Base-by-base conservation (phyloP, 257 asterid genomes). In the Verbascum thapsus region DNA sequence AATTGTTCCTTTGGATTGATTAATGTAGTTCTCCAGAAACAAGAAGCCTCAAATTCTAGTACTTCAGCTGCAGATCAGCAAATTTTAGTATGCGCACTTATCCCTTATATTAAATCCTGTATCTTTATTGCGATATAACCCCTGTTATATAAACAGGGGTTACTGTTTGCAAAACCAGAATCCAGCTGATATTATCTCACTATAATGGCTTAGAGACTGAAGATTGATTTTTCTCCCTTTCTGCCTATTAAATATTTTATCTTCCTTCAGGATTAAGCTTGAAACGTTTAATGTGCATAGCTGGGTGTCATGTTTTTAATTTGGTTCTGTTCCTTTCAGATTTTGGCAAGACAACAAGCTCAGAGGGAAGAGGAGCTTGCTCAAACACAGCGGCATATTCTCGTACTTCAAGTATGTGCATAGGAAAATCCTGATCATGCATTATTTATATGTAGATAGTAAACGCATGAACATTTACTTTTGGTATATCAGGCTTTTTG, bases 361-460 rank as follows among this genome's bases (percentile, higher is more conserved):
- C 99, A 94, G 76, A 78, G 99, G 80, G 99, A 94, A 76, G 99
- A 94, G 70, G 99, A 94, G 85, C 99, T 94, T 72, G 72, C 92
- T 58, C 99, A 94, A 58, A 87, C 98, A 2, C 99, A 94, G 70
- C 83, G 98, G 45, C 98, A 94, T 76, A 94, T 94, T 82, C 95
- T 94, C 66, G 99, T 90, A 52, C 92, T 94, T 73, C 99, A 94
- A 74, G 95, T 80, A 82, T 61, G 87, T 65, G 64, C 76, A 5
- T 39, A 7, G 60, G 19, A 44, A 70, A 57, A 66, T 20, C 53
- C 72, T 48, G 40, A 70, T 57, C 69, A 53, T 63, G 45, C 47
- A 39, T 35, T 61, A 50, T 40, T 15, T 52, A 22, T 68, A 23
- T 32, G 58, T 64, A 53, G 56, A 30, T 37, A 52, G 57, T 18